These are phyloP conservation scores for Tuber brumale DNA, from an alignment of 495 filamentous ascomycete species.

Conservation along the genomic window DNA sequence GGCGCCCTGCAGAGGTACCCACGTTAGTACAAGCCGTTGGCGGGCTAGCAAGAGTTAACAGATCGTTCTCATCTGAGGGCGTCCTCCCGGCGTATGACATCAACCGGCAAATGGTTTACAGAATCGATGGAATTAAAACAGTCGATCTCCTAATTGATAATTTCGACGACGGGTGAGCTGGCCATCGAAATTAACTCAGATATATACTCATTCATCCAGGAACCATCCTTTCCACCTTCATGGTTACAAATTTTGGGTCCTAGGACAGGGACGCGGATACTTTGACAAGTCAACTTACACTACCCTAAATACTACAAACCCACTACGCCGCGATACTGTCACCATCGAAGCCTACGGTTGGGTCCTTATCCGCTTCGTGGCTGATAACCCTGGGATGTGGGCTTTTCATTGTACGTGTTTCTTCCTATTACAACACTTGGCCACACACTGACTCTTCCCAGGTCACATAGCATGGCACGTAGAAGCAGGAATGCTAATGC, in stretches of 20 bases:
- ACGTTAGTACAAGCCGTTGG: conserved; percentile 47
- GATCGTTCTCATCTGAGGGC: conserved; percentile 48
- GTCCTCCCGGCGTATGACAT: conserved; percentile 52
- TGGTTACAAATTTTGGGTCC: conserved; percentile 56
- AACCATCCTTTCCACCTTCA: conserved; percentile 63
- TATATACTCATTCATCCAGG: neutral
- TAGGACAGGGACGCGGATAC: conserved; percentile 52
- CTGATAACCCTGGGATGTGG: conserved; percentile 52
- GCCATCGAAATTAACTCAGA: neutral
- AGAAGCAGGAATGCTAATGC: conserved; percentile 56
- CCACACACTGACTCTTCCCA: neutral
- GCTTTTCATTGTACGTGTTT: conserved; percentile 42
- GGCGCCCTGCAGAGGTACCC: conserved; percentile 47
- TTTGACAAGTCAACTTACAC: conserved; percentile 39
- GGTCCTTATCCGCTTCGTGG: conserved; percentile 45
- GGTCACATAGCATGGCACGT: conserved; percentile 54
- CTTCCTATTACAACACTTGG: neutral
- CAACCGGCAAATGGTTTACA: conserved; percentile 47
- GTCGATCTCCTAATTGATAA: conserved; percentile 63
- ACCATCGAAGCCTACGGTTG: conserved; percentile 46
- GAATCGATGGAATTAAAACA: conserved; percentile 45
- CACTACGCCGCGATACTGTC: conserved; percentile 44
- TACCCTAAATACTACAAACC: conserved; percentile 18
- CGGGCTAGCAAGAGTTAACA: conserved; percentile 48
- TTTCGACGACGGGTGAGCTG: conserved; percentile 48